Evolutionary conservation across 2,329 filamentous ascomycete species (phyloP).

Genomic region (Metarhizium anisopliae): DNA sequence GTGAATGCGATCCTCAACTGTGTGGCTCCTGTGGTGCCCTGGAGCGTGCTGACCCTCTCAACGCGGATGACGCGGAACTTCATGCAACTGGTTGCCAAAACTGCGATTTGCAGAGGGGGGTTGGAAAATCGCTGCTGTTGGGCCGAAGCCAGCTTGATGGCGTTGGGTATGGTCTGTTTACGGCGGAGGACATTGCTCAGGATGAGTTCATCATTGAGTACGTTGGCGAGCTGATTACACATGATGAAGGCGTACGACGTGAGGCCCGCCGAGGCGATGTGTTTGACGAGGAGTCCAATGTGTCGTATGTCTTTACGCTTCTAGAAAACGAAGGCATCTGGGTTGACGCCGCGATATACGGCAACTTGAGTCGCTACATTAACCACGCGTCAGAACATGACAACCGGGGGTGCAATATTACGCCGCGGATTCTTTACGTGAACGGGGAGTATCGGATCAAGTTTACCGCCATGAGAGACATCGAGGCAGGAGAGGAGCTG

Average conservation of each 20-base stretch:
- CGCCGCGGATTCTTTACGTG: conserved; percentile 59
- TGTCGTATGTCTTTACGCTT: conserved; percentile 56
- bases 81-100: conserved; percentile 60
- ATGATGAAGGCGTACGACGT: conserved; percentile 59
- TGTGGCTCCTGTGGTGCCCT: conserved; percentile 62
- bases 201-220: conserved; percentile 78
- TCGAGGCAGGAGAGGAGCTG: conserved; percentile 65
- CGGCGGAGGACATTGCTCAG: conserved; percentile 55
- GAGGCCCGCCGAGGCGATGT: conserved; percentile 52
- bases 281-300: conserved; percentile 50
- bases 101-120: conserved; percentile 59
- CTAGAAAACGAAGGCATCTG: conserved; percentile 52
- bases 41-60: conserved; percentile 60
- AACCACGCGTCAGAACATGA: conserved; percentile 58
- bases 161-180: conserved; percentile 68
- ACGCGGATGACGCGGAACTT: conserved; percentile 49
- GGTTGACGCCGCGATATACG: conserved; percentile 68
- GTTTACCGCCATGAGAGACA: conserved; percentile 58
- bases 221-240: conserved; percentile 65
- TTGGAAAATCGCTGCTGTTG: conserved; percentile 55
- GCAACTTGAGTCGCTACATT: conserved; percentile 76
- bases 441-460: conserved; percentile 71
- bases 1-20: conserved; percentile 73
- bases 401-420: conserved; percentile 49
- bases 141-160: conserved; percentile 60